phyloP scores from a whole-genome alignment of 2,329 filamentous ascomycete species.

The Aureobasidium subglaciale region DNA sequence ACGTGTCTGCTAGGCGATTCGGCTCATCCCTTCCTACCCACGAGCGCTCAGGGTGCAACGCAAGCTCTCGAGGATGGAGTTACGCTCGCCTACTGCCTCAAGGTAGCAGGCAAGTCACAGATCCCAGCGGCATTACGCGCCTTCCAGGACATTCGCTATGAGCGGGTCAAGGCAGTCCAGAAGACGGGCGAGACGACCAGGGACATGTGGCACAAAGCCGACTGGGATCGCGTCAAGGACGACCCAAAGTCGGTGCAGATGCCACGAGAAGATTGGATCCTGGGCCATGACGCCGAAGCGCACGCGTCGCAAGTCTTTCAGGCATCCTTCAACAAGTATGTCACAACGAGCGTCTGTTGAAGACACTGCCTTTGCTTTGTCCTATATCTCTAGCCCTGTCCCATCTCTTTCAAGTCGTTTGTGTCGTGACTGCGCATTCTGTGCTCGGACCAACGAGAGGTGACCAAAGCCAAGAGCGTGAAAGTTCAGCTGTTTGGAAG shows the following conservation, averaged over 20 bases:
- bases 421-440: no score
- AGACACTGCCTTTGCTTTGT: no score
- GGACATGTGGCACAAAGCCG: slow-evolving; percentile 45
- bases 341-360: no score
- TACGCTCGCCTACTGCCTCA: slow-evolving; percentile 40
- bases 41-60: slow-evolving; percentile 47
- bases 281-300: slow-evolving; percentile 16
- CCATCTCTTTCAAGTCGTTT: no score
- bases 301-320: slow-evolving; percentile 16
- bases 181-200: slow-evolving; percentile 17
- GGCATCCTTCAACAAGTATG: slow-evolving; percentile 15
- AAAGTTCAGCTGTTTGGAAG: no score
- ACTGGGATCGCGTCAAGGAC: slow-evolving; percentile 40
- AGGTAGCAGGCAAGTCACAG: slow-evolving; percentile 35
- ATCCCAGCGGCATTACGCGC: slow-evolving; percentile 22
- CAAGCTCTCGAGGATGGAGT: slow-evolving; percentile 49
- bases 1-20: slow-evolving; percentile 48
- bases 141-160: slow-evolving; percentile 17
- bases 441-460: no score
- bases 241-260: slow-evolving; percentile 41
- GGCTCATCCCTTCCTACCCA: slow-evolving; percentile 49
- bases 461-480: no score
- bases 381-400: no score
- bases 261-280: slow-evolving; percentile 32
- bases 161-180: slow-evolving; percentile 17